Conservation (phyloP, 1,284 basidiomycete genomes). For the Pseudozyma sp. region DNA sequence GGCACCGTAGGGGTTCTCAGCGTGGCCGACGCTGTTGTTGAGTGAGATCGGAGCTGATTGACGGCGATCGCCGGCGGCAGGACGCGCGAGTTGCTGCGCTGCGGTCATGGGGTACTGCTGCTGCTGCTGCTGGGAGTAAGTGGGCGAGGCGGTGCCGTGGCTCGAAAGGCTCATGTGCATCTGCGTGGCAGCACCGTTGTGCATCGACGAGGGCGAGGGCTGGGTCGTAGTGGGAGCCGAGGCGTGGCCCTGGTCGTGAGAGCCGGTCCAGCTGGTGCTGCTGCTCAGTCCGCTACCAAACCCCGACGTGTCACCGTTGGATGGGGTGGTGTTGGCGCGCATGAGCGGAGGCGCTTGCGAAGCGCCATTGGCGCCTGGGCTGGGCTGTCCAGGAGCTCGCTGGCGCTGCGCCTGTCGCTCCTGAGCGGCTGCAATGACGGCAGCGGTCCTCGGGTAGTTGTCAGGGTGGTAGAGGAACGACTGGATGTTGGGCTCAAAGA, state of each 20-base stretch:
- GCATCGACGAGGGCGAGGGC: conserved; percentile 48
- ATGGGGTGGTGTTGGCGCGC: conserved; percentile 59
- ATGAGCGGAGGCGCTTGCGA: conserved; percentile 54
- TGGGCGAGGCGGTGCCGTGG: conserved; percentile 50
- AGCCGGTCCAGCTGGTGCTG: conserved; percentile 49
- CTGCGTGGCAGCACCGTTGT: conserved; percentile 41
- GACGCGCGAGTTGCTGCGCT: conserved; percentile 46
- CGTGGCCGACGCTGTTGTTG: conserved; percentile 42
- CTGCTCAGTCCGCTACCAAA: conserved; percentile 43
- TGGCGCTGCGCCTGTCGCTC: conserved; percentile 64
- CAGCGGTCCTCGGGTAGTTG: conserved; percentile 67
- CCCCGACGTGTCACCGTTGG: conserved; percentile 43
- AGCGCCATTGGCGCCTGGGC: conserved; percentile 37
- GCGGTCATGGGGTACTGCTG: conserved; percentile 46
- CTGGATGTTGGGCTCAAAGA: conserved; percentile 68
- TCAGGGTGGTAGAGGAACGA: conserved; percentile 68
- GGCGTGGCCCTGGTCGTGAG: conserved; percentile 49
- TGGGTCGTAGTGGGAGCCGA: conserved; percentile 52
- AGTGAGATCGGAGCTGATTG: conserved; percentile 49
- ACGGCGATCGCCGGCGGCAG: conserved; percentile 39
- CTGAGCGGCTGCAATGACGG: conserved; percentile 67
- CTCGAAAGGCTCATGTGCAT: conserved; percentile 51
- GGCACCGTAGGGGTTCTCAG: conserved; percentile 44
- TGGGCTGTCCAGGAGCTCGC: conserved; percentile 50
- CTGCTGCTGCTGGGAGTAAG: conserved; percentile 35